phyloP scores from a whole-genome alignment of 495 filamentous ascomycete species.

The Penicillium goetzii region DNA sequence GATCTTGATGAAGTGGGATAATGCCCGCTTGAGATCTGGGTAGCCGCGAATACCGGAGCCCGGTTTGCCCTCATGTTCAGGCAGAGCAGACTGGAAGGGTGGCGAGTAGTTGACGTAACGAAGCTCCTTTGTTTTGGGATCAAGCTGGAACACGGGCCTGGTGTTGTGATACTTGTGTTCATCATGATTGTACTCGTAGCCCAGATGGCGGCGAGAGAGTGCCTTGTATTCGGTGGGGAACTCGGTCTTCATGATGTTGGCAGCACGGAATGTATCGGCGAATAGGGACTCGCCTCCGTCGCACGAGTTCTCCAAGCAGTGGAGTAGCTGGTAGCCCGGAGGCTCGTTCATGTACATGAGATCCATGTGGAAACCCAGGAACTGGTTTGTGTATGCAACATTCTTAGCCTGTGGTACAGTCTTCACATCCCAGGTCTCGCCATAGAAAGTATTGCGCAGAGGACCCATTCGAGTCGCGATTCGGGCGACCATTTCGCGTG shows the following conservation, averaged over 20 bases:
- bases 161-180: slow-evolving; percentile 60
- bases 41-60: background rate
- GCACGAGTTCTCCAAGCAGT: slow-evolving; percentile 77
- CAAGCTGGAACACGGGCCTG: slow-evolving; percentile 58
- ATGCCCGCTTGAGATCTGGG: slow-evolving; percentile 36
- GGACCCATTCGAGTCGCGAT: slow-evolving; percentile 74
- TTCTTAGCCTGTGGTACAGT: slow-evolving; percentile 79
- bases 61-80: slow-evolving; percentile 14
- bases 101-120: slow-evolving; percentile 69
- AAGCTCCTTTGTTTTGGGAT: slow-evolving; percentile 27
- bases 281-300: slow-evolving; percentile 84
- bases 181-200: slow-evolving; percentile 71
- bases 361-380: slow-evolving; percentile 89
- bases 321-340: slow-evolving; percentile 81
- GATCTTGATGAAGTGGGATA: slow-evolving; percentile 28
- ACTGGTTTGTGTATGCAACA: slow-evolving; percentile 82
- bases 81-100: slow-evolving; percentile 63
- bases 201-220: slow-evolving; percentile 51
- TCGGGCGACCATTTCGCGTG: slow-evolving; percentile 61
- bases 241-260: slow-evolving; percentile 42
- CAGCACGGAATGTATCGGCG: slow-evolving; percentile 68
- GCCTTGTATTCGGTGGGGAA: slow-evolving; percentile 31
- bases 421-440: slow-evolving; percentile 84
- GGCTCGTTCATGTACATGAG: slow-evolving; percentile 82
- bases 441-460: slow-evolving; percentile 84